These are phyloP conservation scores for Teratosphaeria viscida DNA, from an alignment of 2,329 filamentous ascomycete genomes.

Conservation along the genomic window DNA sequence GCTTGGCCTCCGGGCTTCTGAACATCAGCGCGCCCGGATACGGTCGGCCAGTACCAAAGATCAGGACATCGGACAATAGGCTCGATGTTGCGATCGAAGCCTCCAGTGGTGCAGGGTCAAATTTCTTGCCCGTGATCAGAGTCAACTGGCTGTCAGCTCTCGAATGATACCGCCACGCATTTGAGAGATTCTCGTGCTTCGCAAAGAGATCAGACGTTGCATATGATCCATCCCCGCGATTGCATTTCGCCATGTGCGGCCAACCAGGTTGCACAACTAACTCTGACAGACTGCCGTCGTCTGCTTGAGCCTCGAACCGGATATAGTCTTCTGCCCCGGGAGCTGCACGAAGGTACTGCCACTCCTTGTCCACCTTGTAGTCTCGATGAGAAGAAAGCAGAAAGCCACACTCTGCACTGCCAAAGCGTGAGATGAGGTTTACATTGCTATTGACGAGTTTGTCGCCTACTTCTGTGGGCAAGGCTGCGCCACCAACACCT, in stretches of 20 bases:
- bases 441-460: conserved; percentile 41
- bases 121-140: conserved; percentile 57
- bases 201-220: conserved; percentile 55
- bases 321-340: conserved; percentile 25
- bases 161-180: conserved; percentile 54
- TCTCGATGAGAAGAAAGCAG: conserved; percentile 52
- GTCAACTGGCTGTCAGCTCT: conserved; percentile 52
- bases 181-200: conserved; percentile 39
- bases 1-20: conserved; percentile 23
- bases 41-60: conserved; percentile 50
- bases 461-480: conserved; percentile 45
- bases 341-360: conserved; percentile 47
- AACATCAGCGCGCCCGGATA: conserved; percentile 50
- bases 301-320: conserved; percentile 36
- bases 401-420: conserved; percentile 58
- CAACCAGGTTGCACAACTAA: conserved; percentile 46
- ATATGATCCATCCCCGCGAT: conserved; percentile 50
- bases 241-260: conserved; percentile 51
- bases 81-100: conserved; percentile 39
- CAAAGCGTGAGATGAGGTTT: conserved; percentile 51
- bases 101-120: conserved; percentile 54
- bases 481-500: conserved; percentile 52
- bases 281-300: conserved; percentile 37
- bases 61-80: conserved; percentile 44
- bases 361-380: conserved; percentile 45